Evolutionary conservation across 352 stramenopile species (phyloP), one percentile per base, ranked within the genome.

Genomic region (Phytopythium helicoides): DNA sequence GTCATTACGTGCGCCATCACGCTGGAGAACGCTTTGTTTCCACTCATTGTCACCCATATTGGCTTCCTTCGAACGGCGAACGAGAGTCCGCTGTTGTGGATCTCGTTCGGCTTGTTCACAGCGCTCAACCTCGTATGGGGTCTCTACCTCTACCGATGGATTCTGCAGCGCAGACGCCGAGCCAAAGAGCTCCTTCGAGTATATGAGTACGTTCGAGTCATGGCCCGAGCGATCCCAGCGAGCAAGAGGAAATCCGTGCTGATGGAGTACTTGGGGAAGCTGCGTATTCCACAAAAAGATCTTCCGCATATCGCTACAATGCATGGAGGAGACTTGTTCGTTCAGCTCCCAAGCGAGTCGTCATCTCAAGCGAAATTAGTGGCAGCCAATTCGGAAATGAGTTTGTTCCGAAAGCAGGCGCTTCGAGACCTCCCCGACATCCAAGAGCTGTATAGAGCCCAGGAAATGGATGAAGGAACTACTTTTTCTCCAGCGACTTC

Each of bases 11-110:
- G 60, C 21, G 22, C 73, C 16, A 69, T 87, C 9, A 69, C 64
- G 31, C 42, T 81, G 23, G 76, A 83, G 58, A 87, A 85, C 41
- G 70, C 76, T 1, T 42, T 85, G 2, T 86, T 73, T 51, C 66
- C 68, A 1, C 14, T 48, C 4, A 26, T 73, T 3, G 58, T 82
- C n/a, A 56, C 62, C 19, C 48, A 60, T n/a, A 23, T 58, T 0
- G 56, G 73, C 9, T 50, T 45, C 11, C 53, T 35, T 0, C 66
- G 23, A 2, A 64, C 54, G 47, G 49, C 64, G 14, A 62, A 80
- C 15, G 55, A 60, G 3, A 58, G 58, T 1, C 21, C 19, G 7
- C 23, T 83, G 6, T 33, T 83, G 1, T 52, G 58, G 0, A 58
- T 78, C 11, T 80, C 66, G 0, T 61, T 68, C n/a, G 64, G 60